These are phyloP conservation scores for Coemansia sp. DNA, from an alignment of 192 early-diverging fungal genomes.

Conservation along the genomic window DNA sequence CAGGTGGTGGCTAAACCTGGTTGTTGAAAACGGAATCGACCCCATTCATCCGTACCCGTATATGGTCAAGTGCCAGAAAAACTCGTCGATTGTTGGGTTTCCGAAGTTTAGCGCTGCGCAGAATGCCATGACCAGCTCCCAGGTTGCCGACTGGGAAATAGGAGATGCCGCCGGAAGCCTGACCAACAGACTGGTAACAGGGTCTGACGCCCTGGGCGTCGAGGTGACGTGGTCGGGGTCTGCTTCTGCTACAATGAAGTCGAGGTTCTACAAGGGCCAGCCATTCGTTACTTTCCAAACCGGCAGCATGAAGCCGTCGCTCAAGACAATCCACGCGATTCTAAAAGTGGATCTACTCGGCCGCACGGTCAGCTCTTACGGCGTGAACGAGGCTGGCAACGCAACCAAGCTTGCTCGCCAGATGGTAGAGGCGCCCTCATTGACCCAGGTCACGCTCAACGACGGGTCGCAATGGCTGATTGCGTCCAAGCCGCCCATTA, in stretches of 20 bases:
- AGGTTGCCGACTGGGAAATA: conserved; percentile 34
- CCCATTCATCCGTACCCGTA: conserved; percentile 57
- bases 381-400: background rate
- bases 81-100: conserved; percentile 32
- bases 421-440: conserved; percentile 27
- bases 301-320: conserved; percentile 25
- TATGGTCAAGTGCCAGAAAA: conserved; percentile 31
- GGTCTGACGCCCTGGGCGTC: conserved; percentile 47
- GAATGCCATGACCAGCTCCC: conserved; percentile 24
- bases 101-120: conserved; percentile 25
- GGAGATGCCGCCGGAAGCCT: conserved; percentile 20
- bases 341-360: conserved; percentile 21
- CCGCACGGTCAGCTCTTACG: conserved; percentile 29
- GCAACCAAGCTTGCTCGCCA: conserved; percentile 17
- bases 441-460: conserved; percentile 52
- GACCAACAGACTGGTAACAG: conserved; percentile 36
- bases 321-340: conserved; percentile 52
- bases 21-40: conserved; percentile 34
- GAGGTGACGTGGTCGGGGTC: conserved; percentile 39
- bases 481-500: conserved; percentile 37
- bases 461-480: conserved; percentile 55
- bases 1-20: conserved; percentile 57
- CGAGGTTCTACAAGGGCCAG: conserved; percentile 58
- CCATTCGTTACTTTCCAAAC: conserved; percentile 55
- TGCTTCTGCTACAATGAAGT: conserved; percentile 25